Conservation (phyloP, 169 alveolate genomes). For the Eimeria brunetti region DNA sequence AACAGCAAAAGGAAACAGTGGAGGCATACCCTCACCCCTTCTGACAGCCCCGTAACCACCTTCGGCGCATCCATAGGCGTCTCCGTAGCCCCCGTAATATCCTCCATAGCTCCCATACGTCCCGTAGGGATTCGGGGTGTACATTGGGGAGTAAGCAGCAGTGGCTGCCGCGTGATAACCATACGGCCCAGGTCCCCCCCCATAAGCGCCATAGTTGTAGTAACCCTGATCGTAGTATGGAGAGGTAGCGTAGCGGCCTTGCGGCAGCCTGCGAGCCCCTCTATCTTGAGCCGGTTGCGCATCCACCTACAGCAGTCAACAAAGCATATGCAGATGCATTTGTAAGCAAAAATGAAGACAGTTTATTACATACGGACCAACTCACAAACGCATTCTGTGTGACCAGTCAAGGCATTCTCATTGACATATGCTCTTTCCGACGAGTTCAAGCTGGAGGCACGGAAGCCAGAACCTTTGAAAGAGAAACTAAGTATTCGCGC, state of each 20-base stretch:
- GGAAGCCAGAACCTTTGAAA: background rate
- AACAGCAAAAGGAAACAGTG: background rate
- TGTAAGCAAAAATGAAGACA: background rate
- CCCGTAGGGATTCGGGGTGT: slow-evolving; percentile 61
- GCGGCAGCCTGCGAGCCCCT: slow-evolving; percentile 67
- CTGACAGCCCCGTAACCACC: slow-evolving; percentile 64
- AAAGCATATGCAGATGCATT: background rate
- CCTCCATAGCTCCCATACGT: slow-evolving; percentile 63
- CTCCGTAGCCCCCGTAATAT: slow-evolving; percentile 60
- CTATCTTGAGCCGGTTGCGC: slow-evolving; percentile 72
- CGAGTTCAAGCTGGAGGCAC: background rate
- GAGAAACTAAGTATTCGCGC: background rate
- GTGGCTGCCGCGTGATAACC: slow-evolving; percentile 67
- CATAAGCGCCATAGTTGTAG: slow-evolving; percentile 45
- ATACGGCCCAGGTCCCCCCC: slow-evolving; percentile 63
- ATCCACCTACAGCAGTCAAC: slow-evolving; percentile 47
- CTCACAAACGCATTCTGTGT: background rate
- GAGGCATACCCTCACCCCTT: slow-evolving; percentile 28
- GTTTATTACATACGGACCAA: background rate
- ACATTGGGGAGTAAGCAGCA: slow-evolving; percentile 69
- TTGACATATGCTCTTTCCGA: background rate
- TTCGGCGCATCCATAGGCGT: slow-evolving; percentile 62
- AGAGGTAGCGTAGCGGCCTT: slow-evolving; percentile 49
- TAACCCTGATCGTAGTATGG: slow-evolving; percentile 64
- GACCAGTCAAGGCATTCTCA: background rate